Percentiles rank a stretch among this genome's conserved stretches.
Evolutionary conservation across 2,329 filamentous ascomycete genomes (phyloP).

Genomic region (Nemania sp.): DNA sequence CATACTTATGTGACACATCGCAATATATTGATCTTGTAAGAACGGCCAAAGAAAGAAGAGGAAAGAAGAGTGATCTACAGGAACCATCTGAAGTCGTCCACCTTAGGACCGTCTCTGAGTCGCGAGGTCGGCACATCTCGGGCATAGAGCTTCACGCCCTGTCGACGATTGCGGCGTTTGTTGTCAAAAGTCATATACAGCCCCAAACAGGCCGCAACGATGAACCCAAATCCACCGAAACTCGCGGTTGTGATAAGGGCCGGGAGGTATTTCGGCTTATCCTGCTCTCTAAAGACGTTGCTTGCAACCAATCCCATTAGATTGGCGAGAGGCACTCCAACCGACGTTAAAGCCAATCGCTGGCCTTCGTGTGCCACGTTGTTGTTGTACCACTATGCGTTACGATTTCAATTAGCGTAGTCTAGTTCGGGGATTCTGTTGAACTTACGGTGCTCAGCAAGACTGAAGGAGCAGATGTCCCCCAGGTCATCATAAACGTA

Average conservation of each 20-base stretch:
- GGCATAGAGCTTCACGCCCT: slow-evolving; percentile 59
- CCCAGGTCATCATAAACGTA: slow-evolving; percentile 83
- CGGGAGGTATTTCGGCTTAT: slow-evolving; percentile 68
- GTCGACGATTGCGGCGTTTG: slow-evolving; percentile 57
- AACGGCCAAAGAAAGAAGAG: not conserved
- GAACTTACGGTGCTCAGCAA: slow-evolving; percentile 51
- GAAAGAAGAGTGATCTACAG: slow-evolving; percentile 35
- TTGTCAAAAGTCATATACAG: slow-evolving; percentile 69
- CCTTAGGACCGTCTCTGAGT: slow-evolving; percentile 57
- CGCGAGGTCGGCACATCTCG: slow-evolving; percentile 59
- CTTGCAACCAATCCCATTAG: slow-evolving; percentile 72
- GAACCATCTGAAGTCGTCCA: slow-evolving; percentile 62
- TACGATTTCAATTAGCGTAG: not conserved
- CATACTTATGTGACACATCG: too few species aligned
- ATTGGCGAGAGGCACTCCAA: slow-evolving; percentile 76
- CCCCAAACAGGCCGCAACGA: slow-evolving; percentile 60
- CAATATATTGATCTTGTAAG: not conserved
- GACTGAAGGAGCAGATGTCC: slow-evolving; percentile 73
- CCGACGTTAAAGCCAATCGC: slow-evolving; percentile 69
- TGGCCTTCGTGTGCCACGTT: slow-evolving; percentile 78
- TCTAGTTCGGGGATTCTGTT: too few species aligned
- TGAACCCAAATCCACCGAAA: slow-evolving; percentile 63
- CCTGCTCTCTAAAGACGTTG: slow-evolving; percentile 67
- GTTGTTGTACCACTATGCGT: slow-evolving; percentile 71
- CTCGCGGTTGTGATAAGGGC: slow-evolving; percentile 66